A percentile compares a stretch with the other conserved stretches of the same genome.
Conservation (phyloP, 23 red algal species). For the Agarophyton chilense region DNA sequence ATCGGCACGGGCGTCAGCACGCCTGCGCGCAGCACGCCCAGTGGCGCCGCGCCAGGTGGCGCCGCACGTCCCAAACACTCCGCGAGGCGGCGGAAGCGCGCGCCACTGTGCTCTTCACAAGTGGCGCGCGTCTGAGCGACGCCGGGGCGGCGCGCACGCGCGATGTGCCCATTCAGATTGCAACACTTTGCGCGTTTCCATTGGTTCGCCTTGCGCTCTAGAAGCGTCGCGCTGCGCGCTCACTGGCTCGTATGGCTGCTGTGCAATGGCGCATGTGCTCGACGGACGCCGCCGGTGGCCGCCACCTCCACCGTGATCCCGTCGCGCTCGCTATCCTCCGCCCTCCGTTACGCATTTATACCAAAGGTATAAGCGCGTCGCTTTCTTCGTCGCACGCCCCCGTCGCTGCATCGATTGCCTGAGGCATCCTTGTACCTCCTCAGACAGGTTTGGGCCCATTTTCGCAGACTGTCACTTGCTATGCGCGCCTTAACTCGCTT, state of each 20-base stretch:
- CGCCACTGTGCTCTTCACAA: not conserved
- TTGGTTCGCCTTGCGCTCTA: conserved; percentile 4
- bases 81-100: not conserved
- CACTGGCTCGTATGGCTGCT: not conserved
- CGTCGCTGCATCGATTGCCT: no score
- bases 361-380: no score
- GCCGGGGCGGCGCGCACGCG: not conserved
- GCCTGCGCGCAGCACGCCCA: not conserved
- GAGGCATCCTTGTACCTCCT: no score
- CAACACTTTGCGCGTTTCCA: not conserved
- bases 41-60: conserved; percentile 14
- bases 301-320: not conserved
- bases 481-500: conserved; percentile 57
- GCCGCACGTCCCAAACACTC: not conserved
- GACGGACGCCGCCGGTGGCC: not conserved
- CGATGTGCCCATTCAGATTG: not conserved
- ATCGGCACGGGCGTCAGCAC: not conserved
- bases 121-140: not conserved
- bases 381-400: no score
- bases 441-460: no score
- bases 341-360: no score
- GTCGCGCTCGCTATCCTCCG: no score
- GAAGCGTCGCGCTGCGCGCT: conserved; percentile 5
- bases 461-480: not conserved
- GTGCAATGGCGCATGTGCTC: not conserved